A percentile compares a stretch with the other conserved stretches of the same genome.
phyloP scores from a whole-genome alignment of 2,329 filamentous ascomycete genomes.

The Botryosphaeria agaves region DNA sequence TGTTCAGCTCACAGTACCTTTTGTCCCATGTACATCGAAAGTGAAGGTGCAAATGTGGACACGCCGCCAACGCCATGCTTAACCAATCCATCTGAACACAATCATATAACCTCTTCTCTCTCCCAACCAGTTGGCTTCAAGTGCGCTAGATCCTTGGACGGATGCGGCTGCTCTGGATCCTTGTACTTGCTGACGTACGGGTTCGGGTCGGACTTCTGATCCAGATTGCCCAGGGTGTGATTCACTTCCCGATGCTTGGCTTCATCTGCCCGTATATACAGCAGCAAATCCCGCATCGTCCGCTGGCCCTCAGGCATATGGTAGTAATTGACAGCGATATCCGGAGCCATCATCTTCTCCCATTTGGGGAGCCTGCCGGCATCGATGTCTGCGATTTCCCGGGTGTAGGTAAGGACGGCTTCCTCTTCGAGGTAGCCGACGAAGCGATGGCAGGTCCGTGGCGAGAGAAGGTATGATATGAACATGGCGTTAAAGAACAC shows the following conservation, averaged over 20 bases:
- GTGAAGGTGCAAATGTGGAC: no score
- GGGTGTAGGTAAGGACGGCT: slow-evolving; percentile 87
- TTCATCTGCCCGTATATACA: slow-evolving; percentile 84
- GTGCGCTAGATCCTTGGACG: slow-evolving; percentile 47
- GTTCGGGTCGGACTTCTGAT: slow-evolving; percentile 77
- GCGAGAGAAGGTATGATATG: slow-evolving; percentile 70
- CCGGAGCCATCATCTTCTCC: slow-evolving; percentile 61
- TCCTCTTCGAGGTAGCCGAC: slow-evolving; percentile 96
- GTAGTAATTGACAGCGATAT: slow-evolving; percentile 87
- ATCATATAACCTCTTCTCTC: slow-evolving; percentile 56
- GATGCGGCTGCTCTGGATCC: slow-evolving; percentile 47
- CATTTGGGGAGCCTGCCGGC: slow-evolving; percentile 69
- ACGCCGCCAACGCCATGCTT: no score
- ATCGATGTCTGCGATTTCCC: slow-evolving; percentile 75
- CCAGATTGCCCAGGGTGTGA: slow-evolving; percentile 78
- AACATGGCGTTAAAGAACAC: slow-evolving; percentile 96
- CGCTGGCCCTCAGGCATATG: slow-evolving; percentile 72
- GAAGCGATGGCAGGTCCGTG: slow-evolving; percentile 81
- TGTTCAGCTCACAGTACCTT: no score
- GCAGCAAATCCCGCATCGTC: slow-evolving; percentile 70
- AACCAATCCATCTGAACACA: no score
- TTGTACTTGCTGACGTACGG: slow-evolving; percentile 78
- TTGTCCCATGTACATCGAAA: no score
- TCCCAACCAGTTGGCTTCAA: slow-evolving; percentile 64
- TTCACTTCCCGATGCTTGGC: slow-evolving; percentile 75